Base-by-base conservation (phyloP, 371 early-diverging fungal species). In the Apophysomyces trapeziformis region DNA sequence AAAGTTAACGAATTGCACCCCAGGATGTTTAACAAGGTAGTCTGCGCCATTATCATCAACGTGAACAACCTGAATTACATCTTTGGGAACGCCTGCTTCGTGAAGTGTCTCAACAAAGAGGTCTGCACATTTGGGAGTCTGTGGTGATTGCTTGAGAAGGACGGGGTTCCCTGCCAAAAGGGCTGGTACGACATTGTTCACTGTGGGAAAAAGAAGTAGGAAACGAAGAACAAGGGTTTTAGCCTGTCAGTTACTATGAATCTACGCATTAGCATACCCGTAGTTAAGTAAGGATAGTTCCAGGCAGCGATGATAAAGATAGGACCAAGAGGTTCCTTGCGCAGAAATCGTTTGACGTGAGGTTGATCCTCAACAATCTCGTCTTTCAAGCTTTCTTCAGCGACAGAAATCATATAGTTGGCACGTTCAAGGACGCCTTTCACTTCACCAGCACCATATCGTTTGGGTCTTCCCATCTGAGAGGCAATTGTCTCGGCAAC, bases 121-220 rank as follows among this genome's bases (percentile, higher is more conserved):
- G 64, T 93, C 91, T 2, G 88, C 94, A 67, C 89, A 88, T 26
- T 88, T 86, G 32, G 92, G 92, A 6, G 94, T 93, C 74, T 93
- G 93, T 4, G 93, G 92, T 0, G 93, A 89, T 58, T 92, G 92
- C 73, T 94, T 95, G 66, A 95, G 66, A 41, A 93, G 75, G 7
- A 95, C 93, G 0, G 90, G 74, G 71, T 95, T 95, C 8, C 92
- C 93, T 5, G 92, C 90, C 44, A 93, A 73, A 18, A 95, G 71
- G 7, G 93, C 91, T 7, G 95, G 93, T 21, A 93, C 73, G 9
- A 93, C 86, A 45, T 87, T 89, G 72, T 93, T 93, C 57, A 95
- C 88, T 62, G 84, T 70, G 43, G 32, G n/a, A 41, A 68, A 50
- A 39, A 54, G 11, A 50, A 26, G 32, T 26, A 26, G 2, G 32